Conservation (phyloP, 176 grass and related monocot genomes). For the Aegilops tauschii region DNA sequence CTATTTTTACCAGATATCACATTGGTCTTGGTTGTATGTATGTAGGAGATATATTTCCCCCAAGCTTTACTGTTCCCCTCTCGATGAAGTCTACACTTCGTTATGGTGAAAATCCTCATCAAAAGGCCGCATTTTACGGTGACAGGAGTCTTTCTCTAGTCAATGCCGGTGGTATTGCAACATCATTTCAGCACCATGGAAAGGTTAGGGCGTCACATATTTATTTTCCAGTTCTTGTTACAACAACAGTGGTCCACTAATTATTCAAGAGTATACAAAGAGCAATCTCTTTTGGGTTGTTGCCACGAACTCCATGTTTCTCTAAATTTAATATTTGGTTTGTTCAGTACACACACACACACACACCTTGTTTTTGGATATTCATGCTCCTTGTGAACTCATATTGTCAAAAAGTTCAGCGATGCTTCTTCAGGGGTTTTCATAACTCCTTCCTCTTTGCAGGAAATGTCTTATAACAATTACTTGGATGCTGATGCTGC, state of each 20-base stretch:
- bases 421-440: conserved; percentile 1
- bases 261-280: neutral
- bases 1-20: neutral
- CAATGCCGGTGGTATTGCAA: conserved; percentile 77
- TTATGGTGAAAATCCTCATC: conserved; percentile 98
- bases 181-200: conserved; percentile 85
- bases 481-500: conserved; percentile 96
- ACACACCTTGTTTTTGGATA: neutral
- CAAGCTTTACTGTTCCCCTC: conserved; percentile 73
- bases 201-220: conserved; percentile 43
- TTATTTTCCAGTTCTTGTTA: neutral
- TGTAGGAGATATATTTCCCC: conserved; percentile 66
- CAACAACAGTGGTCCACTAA: neutral
- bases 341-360: conserved; percentile 3
- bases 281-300: neutral
- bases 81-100: conserved; percentile 66
- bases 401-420: neutral
- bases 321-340: neutral
- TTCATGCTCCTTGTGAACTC: neutral
- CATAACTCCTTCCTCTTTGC: neutral
- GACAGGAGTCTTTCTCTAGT: conserved; percentile 85
- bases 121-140: conserved; percentile 85
- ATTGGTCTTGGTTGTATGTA: neutral
- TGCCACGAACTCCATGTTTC: neutral
- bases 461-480: conserved; percentile 99